Base-by-base conservation (phyloP, 2,329 filamentous ascomycete species). In the Diaporthe caulivora region DNA sequence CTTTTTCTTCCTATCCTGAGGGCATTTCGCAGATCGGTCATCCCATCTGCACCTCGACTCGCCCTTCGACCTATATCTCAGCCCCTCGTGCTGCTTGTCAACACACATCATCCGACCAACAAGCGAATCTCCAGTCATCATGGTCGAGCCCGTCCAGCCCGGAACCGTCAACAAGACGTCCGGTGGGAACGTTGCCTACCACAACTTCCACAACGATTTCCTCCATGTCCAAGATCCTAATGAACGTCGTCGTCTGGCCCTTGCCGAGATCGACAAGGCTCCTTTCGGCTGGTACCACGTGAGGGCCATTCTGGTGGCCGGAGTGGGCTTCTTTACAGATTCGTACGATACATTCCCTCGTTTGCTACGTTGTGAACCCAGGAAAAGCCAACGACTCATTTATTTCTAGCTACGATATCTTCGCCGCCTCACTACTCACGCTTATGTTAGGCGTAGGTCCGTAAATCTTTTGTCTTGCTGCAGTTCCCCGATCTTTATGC, bases 321-420 rank as follows among this genome's bases (percentile, higher is more conserved):
- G 94, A 78, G 92, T 96, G 75, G 94, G 94, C 78, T 97, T 97
- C 90, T 97, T 97, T 84, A 96, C 94, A 21, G 94, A 96, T 80
- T 93, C 93, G 3, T 82, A 79, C 71, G 58, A 21, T 21, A n/a
- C 3, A 11, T 15, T 15, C 15, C 4, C 10, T 18, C 40, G 21
- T n/a, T 47, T 62, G 78, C 76, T 57, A 2, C 2, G 5, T 26
- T 37, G 40, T 37, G 10, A 29, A 8, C 7, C 2, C 24, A 2
- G 26, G 24, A 31, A 3, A 53, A 55, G 7, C 26, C 24, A 29
- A 58, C 4, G 9, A 29, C 83, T n/a, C 10, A 3, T 9, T 42
- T 44, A 13, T 44, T 57, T 34, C 37, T 47, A 62, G 58, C 37
- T 62, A 62, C 9, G 92, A 93, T 80, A 94, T 95, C 84, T 97